These are phyloP conservation scores for Starmerella ratchasimensis DNA, from an alignment of 805 yeast genomes.

Conservation along the genomic window DNA sequence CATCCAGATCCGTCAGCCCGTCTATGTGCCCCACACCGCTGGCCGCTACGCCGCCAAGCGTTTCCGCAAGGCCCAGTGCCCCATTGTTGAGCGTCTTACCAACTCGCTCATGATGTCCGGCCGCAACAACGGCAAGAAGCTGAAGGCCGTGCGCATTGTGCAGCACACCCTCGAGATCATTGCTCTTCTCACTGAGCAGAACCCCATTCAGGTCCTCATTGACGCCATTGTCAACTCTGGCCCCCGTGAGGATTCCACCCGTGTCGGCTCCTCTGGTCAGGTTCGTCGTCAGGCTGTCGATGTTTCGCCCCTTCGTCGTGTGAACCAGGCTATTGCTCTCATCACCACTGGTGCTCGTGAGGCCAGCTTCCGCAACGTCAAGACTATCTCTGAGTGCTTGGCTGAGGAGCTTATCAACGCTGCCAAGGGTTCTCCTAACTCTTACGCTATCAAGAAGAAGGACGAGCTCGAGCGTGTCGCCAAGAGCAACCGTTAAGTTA, in stretches of 20 bases:
- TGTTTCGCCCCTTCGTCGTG: conserved; percentile 99
- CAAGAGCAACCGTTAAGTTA: conserved; percentile 95
- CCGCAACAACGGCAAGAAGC: conserved; percentile 99
- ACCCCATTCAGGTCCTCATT: conserved; percentile 98
- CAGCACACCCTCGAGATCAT: conserved; percentile 98
- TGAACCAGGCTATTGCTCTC: conserved; percentile 96
- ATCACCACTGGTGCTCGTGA: conserved; percentile 99
- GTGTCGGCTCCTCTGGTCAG: conserved; percentile 99
- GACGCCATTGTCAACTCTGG: conserved; percentile 99
- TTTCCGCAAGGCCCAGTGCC: conserved; percentile 99
- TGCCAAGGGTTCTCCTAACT: conserved; percentile 99
- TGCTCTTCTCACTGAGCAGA: conserved; percentile 92
- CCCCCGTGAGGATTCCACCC: conserved; percentile 99
- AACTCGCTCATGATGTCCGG: conserved; percentile 99
- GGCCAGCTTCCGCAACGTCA: conserved; percentile 99
- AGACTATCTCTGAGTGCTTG: conserved; percentile 99
- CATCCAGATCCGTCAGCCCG: conserved; percentile 95
- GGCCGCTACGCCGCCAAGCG: conserved; percentile 99
- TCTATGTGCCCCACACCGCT: conserved; percentile 96
- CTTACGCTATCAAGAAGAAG: conserved; percentile 99
- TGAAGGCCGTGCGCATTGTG: conserved; percentile 99
- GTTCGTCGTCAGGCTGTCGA: conserved; percentile 99
- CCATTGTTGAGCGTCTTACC: conserved; percentile 97
- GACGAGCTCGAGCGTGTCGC: conserved; percentile 99
- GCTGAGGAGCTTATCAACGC: conserved; percentile 99